A percentile compares a stretch with the other conserved stretches of the same genome.
phyloP scores from a whole-genome alignment of 257 asterid species.

The Solanum sparsipilum region DNA sequence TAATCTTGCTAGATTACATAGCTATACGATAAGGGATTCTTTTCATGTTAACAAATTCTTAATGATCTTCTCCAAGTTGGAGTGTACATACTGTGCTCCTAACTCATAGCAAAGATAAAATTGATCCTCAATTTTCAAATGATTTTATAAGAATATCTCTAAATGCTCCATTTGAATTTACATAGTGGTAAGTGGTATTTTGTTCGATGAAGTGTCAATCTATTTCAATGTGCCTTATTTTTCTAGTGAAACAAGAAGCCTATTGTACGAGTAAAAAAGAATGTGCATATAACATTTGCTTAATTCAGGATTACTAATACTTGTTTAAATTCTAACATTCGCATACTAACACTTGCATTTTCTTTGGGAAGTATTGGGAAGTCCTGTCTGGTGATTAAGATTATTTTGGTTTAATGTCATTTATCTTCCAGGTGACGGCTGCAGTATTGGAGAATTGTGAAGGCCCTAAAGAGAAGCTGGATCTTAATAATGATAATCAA shows the following conservation, averaged over 20 bases:
- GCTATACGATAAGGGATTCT: background rate
- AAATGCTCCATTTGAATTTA: background rate
- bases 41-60: background rate
- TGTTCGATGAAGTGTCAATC: background rate
- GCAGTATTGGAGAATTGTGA: conserved; percentile 59
- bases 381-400: conserved; percentile 15
- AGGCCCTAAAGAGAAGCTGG: conserved; percentile 23
- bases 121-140: background rate
- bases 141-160: background rate
- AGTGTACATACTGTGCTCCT: background rate
- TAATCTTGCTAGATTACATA: background rate
- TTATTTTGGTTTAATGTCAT: conserved; percentile 18
- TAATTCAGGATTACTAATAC: background rate
- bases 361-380: background rate
- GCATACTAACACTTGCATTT: background rate
- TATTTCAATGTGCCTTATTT: background rate
- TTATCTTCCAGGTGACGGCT: conserved; percentile 62
- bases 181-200: background rate
- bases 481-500: conserved; percentile 20
- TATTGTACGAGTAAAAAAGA: background rate
- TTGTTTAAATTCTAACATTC: background rate
- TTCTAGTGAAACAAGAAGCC: background rate
- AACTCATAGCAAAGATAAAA: background rate
- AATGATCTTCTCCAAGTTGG: background rate
- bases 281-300: background rate